Evolutionary conservation across 768 basidiomycete species (phyloP).

Genomic region (Hericium erinaceus): DNA sequence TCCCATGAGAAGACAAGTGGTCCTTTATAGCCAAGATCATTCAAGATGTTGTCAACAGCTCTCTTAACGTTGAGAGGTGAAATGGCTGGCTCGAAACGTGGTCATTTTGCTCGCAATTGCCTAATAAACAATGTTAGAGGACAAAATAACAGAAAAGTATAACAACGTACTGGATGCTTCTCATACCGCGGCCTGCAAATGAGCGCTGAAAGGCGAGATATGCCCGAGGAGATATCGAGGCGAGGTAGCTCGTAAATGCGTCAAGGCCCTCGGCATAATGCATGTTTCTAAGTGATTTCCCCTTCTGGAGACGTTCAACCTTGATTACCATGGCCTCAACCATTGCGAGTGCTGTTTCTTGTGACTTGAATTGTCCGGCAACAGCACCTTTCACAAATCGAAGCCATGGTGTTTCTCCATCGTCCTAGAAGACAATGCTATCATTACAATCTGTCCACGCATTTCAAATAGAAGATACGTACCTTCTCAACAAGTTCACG

Average conservation of each 20-base stretch:
- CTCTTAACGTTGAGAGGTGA: neutral
- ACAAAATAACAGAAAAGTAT: neutral
- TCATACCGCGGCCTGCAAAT: neutral
- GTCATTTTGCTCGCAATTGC: neutral
- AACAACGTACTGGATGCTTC: neutral
- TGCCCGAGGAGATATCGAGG: neutral
- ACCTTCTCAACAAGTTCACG: neutral
- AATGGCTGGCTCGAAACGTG: neutral
- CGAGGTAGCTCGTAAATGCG: neutral
- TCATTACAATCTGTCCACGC: neutral
- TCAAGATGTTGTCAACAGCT: neutral
- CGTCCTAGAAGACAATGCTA: neutral
- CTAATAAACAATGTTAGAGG: neutral
- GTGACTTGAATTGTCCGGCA: conserved; percentile 11
- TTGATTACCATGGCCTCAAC: neutral
- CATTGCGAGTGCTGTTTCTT: conserved; percentile 1
- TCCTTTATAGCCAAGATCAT: neutral
- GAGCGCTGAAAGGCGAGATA: neutral
- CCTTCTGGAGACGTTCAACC: neutral
- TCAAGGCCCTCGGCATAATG: neutral
- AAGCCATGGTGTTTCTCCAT: conserved; percentile 9
- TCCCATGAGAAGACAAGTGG: neutral
- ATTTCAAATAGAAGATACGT: neutral
- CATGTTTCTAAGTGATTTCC: neutral
- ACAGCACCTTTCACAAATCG: conserved; percentile 16